A percentile compares a stretch with the other conserved stretches of the same genome.
These are phyloP conservation scores for Peronospora destructor DNA, from an alignment of 352 stramenopile species.

Conservation along the genomic window DNA sequence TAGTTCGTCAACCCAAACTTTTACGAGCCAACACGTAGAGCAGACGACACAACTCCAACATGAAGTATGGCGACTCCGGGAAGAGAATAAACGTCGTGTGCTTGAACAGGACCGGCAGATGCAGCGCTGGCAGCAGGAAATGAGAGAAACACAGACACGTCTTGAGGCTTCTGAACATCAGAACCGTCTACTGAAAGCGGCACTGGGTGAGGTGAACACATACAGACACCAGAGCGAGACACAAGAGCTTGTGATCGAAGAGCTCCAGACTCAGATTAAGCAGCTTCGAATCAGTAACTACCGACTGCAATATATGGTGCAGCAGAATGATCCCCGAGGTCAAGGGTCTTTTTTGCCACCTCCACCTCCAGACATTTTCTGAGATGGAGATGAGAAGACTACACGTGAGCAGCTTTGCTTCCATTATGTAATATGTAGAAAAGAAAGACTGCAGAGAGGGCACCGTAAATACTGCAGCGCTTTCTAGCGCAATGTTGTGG, in stretches of 20 bases:
- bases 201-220: conserved; percentile 36
- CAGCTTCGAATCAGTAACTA: conserved; percentile 64
- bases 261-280: conserved; percentile 63
- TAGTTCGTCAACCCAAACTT: not conserved
- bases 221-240: conserved; percentile 41
- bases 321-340: conserved; percentile 52
- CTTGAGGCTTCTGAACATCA: conserved; percentile 44
- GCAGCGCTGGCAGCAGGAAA: conserved; percentile 45
- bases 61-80: conserved; percentile 41
- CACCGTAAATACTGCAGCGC: conserved; percentile 10
- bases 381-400: conserved; percentile 1
- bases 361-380: conserved; percentile 68
- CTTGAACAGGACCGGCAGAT: conserved; percentile 42
- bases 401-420: not conserved
- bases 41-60: conserved; percentile 22
- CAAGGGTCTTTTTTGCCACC: conserved; percentile 45
- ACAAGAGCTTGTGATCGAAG: conserved; percentile 61
- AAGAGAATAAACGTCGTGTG: conserved; percentile 39
- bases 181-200: conserved; percentile 45
- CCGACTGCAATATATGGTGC: conserved; percentile 60
- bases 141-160: conserved; percentile 38
- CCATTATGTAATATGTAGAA: conserved; percentile 23
- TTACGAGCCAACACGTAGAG: conserved; percentile 10
- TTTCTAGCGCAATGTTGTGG: conserved; percentile 4
- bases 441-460: not conserved